Evolutionary conservation across 1,139 yeast genomes (phyloP), one percentile per base, ranked within the genome.

Genomic region (Yamadazyma membranifaciens): DNA sequence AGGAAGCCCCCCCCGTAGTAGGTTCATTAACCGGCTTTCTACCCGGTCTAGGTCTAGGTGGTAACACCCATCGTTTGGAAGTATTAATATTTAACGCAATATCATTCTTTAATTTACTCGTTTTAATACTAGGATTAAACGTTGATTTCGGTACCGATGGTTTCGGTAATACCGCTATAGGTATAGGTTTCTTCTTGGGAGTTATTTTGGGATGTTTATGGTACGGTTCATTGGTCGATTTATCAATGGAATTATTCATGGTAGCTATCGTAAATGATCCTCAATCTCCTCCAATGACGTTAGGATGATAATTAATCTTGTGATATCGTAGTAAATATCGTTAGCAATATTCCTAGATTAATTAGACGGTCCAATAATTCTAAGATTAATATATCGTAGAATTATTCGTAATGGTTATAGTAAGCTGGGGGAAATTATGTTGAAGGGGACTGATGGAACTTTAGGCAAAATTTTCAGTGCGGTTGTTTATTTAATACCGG

Each of bases 31-130:
- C 48, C 11, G 79, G 78, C 50, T 74, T 73, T 38, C 83, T 62
- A 10, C 83, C 83, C 0, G 83, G 82, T 40, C 83, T 67, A 2
- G 85, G 84, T 40, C 85, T 60, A 2, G 85, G 85, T 2, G 85
- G 86, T 33, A 80, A 59, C 2, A 80, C 81, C 86, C 86, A 80
- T 47, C 73, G 70, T 46, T 75, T 76, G 30, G 80, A 73, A 2
- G 83, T 77, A 48, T 73, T 74, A 48, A 70, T 67, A 40, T 62
- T 40, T 26, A 39, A 54, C 4, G 63, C 49, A 16, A 49, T 46
- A 16, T 53, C 55, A 5, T 55, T 49, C 26, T 57, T 52, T 15
- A 58, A 40, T 7, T 56, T 43, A 31, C 54, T 44, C 12, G 58
- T 46, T 33, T 61, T 60, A 42, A 52, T 12, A 38, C 41, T 49